Base-by-base conservation (phyloP, 1,284 basidiomycete genomes). In the Bondarzewia mesenterica region DNA sequence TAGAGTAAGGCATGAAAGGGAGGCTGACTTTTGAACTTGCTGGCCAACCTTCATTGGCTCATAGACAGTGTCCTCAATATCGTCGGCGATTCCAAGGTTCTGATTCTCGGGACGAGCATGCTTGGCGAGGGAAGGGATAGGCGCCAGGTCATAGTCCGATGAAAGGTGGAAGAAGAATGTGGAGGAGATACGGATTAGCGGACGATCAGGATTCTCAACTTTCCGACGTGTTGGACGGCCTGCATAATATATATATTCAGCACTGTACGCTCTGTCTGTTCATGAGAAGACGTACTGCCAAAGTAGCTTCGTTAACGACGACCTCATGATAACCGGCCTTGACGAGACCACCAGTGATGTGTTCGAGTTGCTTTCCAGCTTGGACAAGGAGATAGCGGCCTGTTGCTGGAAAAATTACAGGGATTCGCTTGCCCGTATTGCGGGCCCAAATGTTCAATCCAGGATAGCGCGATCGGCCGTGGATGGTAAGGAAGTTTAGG, bases 111-210 rank as follows among this genome's bases (percentile, higher is more conserved):
- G 63, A 16, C 69, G 60, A n/a, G 77, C 74, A 25, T 70, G 73
- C 6, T 67, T 64, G 10, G 64, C 60, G n/a, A 93, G 68, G 1
- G 63, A 59, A 2, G 78, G 72, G 14, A 91, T 77, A 2, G 89
- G 80, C 1, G 63, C 69, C 16, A 93, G 73, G 48, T 85, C 77
- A 54, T 78, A 85, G 63, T 94, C 92, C 3, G 89, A 90, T 0
- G 85, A 90, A 27, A 95, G 74, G 60, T 93, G 91, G 85, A 86
- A 93, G 72, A 95, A 95, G 71, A 94, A 93, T 0, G 92, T 95
- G 1, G 89, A 93, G 4, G 91, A 94, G 54, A 96, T 92, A 18
- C 93, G 82, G 56, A 93, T 90, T 35, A 86, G 71, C 12, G 92
- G 92, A n/a, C 92, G 80, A 46, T 80, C 74, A 0, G 89, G 82